phyloP scores from a whole-genome alignment of 768 basidiomycete species.

The Boletus sensibilis region DNA sequence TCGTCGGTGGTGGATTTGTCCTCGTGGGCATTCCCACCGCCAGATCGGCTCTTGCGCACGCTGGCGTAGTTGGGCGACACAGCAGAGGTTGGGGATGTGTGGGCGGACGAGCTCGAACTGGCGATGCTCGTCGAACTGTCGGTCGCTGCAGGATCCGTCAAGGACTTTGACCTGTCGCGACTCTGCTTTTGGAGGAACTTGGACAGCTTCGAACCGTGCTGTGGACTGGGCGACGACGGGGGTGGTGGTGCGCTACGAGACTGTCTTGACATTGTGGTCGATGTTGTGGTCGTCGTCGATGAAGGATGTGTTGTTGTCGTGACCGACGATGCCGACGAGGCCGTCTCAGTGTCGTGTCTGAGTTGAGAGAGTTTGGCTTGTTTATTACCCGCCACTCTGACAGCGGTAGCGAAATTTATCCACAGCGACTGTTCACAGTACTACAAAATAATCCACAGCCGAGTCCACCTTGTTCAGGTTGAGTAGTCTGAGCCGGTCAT shows the following conservation, averaged over 20 bases:
- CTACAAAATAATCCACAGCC: conserved; percentile 6
- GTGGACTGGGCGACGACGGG: conserved; percentile 41
- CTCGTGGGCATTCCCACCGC: conserved; percentile 24
- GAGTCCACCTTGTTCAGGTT: neutral
- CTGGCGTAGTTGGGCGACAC: conserved; percentile 24
- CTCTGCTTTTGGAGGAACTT: conserved; percentile 66
- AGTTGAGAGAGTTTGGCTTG: conserved; percentile 28
- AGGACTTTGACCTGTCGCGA: conserved; percentile 60
- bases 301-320: conserved; percentile 17
- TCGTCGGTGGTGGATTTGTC: conserved; percentile 23
- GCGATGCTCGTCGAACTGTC: conserved; percentile 37
- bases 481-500: neutral
- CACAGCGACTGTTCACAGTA: conserved; percentile 3
- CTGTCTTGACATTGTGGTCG: conserved; percentile 45
- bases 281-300: conserved; percentile 8
- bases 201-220: conserved; percentile 55
- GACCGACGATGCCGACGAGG: conserved; percentile 16
- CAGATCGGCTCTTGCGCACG: conserved; percentile 38
- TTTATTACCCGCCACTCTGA: conserved; percentile 19
- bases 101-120: conserved; percentile 42
- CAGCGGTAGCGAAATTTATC: conserved; percentile 19
- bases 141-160: conserved; percentile 38
- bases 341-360: conserved; percentile 8
- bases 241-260: conserved; percentile 43
- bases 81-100: conserved; percentile 29